phyloP scores from a whole-genome alignment of 371 early-diverging fungal species.

The Vairimorpha necatrix region DNA sequence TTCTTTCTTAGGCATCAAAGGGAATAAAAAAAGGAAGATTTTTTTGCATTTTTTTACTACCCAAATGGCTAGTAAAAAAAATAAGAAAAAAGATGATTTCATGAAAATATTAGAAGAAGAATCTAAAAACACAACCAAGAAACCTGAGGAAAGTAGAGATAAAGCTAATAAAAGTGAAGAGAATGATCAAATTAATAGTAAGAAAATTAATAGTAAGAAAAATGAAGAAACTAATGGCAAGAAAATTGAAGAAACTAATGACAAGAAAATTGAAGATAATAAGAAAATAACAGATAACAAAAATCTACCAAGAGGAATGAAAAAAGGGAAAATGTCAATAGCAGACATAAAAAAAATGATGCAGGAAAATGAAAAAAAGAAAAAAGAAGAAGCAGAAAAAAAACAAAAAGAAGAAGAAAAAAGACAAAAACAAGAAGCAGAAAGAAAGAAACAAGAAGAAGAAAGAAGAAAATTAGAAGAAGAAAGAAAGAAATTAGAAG shows the following conservation, averaged over 20 bases:
- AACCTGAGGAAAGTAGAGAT: background rate
- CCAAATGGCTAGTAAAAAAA: background rate
- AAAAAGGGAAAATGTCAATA: conserved; percentile 31
- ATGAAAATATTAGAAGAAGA: background rate
- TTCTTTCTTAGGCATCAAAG: background rate
- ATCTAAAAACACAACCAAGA: background rate
- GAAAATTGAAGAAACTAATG: background rate
- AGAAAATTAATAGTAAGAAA: background rate
- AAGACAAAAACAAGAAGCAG: conserved; percentile 53
- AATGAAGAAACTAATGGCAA: background rate
- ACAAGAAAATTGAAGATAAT: background rate
- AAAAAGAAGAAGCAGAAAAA: conserved; percentile 63
- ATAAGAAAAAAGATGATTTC: conserved; percentile 7
- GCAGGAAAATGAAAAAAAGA: conserved; percentile 39
- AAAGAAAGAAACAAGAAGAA: conserved; percentile 42
- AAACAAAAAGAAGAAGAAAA: conserved; percentile 58
- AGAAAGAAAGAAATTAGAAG: background rate
- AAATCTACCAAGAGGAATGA: background rate
- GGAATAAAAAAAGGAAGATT: background rate
- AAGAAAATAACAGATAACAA: background rate
- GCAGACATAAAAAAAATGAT: conserved; percentile 40
- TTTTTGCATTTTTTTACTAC: background rate
- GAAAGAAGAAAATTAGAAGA: background rate
- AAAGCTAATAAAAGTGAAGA: background rate
- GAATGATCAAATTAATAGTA: background rate